phyloP scores from a whole-genome alignment of 31 red algal species.

The Endocladia muricata region DNA sequence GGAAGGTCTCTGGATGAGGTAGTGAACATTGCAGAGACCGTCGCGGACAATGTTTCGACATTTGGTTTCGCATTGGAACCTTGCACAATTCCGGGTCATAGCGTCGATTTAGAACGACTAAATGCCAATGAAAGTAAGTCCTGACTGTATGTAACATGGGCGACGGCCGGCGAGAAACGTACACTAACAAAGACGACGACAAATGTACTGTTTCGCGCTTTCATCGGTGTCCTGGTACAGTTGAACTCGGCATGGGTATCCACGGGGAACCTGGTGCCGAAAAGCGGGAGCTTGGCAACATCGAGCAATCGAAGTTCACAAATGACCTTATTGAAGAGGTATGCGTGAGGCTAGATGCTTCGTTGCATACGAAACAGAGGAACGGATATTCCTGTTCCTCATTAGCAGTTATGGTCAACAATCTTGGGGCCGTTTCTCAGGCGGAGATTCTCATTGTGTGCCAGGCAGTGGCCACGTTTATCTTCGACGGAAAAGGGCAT shows the following conservation, averaged over 20 bases:
- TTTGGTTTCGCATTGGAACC: slow-evolving; percentile 65
- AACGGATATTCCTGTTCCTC: neutral
- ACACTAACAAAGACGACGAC: neutral
- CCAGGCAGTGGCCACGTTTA: slow-evolving; percentile 10
- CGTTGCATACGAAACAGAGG: slow-evolving; percentile 1
- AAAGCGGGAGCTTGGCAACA: neutral
- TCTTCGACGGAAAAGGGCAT: slow-evolving; percentile 8
- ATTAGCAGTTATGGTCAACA: slow-evolving; percentile 67
- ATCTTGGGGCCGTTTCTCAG: slow-evolving; percentile 65
- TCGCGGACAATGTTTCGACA: slow-evolving; percentile 9
- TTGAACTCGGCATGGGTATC: slow-evolving; percentile 81
- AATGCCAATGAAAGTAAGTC: slow-evolving; percentile 29
- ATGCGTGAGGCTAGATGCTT: slow-evolving; percentile 22
- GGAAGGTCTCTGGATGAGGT: slow-evolving; percentile 53
- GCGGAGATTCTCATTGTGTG: slow-evolving; percentile 65
- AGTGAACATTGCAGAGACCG: slow-evolving; percentile 27
- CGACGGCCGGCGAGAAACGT: no score
- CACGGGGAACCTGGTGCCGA: slow-evolving; percentile 62
- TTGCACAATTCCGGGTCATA: slow-evolving; percentile 40
- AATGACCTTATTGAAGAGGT: slow-evolving; percentile 10
- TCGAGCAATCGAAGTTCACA: neutral
- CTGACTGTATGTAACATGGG: no score
- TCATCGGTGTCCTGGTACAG: neutral
- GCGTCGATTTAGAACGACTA: neutral
- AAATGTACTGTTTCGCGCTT: neutral